phyloP scores from a whole-genome alignment of 2,329 filamentous ascomycete species.

The Botrytis pseudocinerea region DNA sequence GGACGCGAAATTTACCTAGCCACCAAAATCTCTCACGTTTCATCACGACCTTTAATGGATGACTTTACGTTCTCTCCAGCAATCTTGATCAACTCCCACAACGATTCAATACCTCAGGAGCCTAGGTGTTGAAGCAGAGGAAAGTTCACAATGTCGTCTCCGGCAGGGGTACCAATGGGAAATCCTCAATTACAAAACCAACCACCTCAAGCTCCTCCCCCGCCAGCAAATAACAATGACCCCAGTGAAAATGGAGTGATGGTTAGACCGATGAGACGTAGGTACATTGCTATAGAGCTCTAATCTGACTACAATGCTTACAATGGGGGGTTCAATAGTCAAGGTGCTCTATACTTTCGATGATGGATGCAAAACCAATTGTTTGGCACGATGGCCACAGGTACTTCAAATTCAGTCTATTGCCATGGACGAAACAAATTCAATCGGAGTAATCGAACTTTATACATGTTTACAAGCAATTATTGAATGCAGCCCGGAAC shows the following conservation, averaged over 20 bases:
- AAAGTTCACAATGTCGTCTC: slow-evolving; percentile 37
- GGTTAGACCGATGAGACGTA: slow-evolving; percentile 61
- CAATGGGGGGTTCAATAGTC: slow-evolving; percentile 54
- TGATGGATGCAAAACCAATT: slow-evolving; percentile 82
- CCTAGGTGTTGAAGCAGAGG: slow-evolving; percentile 30
- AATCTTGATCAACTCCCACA: slow-evolving; percentile 27
- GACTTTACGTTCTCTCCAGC: slow-evolving; percentile 28
- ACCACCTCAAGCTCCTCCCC: slow-evolving; percentile 29
- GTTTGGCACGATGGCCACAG: slow-evolving; percentile 81
- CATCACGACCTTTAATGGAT: slow-evolving; percentile 28
- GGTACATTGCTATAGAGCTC: slow-evolving; percentile 40
- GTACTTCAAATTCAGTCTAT: slow-evolving; percentile 78
- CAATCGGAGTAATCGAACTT: slow-evolving; percentile 86
- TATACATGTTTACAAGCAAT: slow-evolving; percentile 85
- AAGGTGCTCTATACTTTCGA: slow-evolving; percentile 98
- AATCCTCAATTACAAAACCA: slow-evolving; percentile 27
- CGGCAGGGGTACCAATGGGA: slow-evolving; percentile 27
- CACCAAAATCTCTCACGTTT: slow-evolving; percentile 31
- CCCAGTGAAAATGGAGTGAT: slow-evolving; percentile 54
- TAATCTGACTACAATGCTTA: slow-evolving; percentile 28
- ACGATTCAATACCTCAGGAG: slow-evolving; percentile 26
- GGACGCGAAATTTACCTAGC: slow-evolving; percentile 30
- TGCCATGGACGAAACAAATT: slow-evolving; percentile 72
- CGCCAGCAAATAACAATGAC: slow-evolving; percentile 25
- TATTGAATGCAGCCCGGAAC: slow-evolving; percentile 76